Evolutionary conservation across 2,329 filamentous ascomycete genomes (phyloP), one percentile per base, ranked within the genome.

Genomic region (Cordyceps farinosa): DNA sequence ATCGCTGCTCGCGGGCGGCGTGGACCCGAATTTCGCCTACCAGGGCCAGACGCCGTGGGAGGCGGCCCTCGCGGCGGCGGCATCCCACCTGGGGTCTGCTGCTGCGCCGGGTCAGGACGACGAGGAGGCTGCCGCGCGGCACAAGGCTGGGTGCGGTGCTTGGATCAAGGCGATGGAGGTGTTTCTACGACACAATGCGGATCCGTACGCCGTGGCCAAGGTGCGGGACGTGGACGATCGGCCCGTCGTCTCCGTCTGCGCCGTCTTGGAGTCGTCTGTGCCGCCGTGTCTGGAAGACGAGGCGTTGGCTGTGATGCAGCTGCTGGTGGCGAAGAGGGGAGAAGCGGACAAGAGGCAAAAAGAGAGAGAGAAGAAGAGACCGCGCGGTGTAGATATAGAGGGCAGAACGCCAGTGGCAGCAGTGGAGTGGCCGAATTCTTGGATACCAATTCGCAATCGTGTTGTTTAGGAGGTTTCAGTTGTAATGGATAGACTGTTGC

Each of bases 41-140:
- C 13, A 53, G 40, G 40, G 48, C 17, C 58, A 32, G 50, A 54
- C 58, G 9, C 58, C 58, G 13, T 61, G 58, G 58, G 36, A 61
- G 30, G 58, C 40, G 17, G 58, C 50, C 29, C 58, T 61, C 38
- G 58, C 48, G 3, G 48, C 48, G 5, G 58, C 58, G n/a, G 58
- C 48, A 29, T 40, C 58, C 7, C 40, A 45, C 13, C 47, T 61
- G 54, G 48, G 30, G 13, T 38, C 9, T 9, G 22, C 9, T 27
- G 15, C 15, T 13, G 27, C 11, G 17, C 11, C 9, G 7, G 3
- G 17, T 27, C 47, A 17, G 8, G 29, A 32, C 22, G 13, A n/a
- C 5, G 22, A 22, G 22, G 22, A 22, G 22, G 22, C 29, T 45
- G 34, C 13, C 34, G 17, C 7, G 29, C 15, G 15, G 29, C 22